phyloP scores from a whole-genome alignment of 1,139 yeast species.

The Saccharomyces hybrid region DNA sequence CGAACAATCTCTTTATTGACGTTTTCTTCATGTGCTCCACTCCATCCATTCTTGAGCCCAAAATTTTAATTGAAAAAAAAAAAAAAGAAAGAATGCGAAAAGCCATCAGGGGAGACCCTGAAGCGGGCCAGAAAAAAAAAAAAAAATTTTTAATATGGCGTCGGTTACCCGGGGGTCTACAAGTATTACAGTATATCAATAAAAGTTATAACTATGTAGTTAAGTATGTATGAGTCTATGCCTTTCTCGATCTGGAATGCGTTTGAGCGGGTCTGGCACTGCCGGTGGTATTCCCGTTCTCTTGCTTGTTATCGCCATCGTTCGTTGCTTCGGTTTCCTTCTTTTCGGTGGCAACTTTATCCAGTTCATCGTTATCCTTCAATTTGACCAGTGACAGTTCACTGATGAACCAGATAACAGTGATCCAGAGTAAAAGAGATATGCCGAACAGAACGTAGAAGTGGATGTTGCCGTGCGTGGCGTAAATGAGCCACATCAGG shows the following conservation, averaged over 20 bases:
- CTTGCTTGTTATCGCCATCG: not conserved
- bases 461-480: conserved; percentile 62
- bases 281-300: too few species aligned
- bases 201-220: too few species aligned
- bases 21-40: not conserved
- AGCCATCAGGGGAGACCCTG: not conserved
- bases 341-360: conserved; percentile 14
- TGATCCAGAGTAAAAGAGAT: conserved; percentile 63
- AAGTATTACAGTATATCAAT: too few species aligned
- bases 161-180: too few species aligned
- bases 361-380: conserved; percentile 36
- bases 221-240: too few species aligned
- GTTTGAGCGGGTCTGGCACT: too few species aligned
- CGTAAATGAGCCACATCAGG: conserved; percentile 48
- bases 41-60: not conserved
- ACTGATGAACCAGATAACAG: conserved; percentile 78
- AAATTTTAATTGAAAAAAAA: not conserved
- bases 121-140: not conserved
- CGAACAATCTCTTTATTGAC: not conserved
- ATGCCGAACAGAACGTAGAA: conserved; percentile 65
- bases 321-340: too few species aligned
- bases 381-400: conserved; percentile 54
- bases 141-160: too few species aligned
- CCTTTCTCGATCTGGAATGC: too few species aligned
- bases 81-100: not conserved